Conservation (phyloP, 2,329 filamentous ascomycete species). For the Aspergillus luchuensis region DNA sequence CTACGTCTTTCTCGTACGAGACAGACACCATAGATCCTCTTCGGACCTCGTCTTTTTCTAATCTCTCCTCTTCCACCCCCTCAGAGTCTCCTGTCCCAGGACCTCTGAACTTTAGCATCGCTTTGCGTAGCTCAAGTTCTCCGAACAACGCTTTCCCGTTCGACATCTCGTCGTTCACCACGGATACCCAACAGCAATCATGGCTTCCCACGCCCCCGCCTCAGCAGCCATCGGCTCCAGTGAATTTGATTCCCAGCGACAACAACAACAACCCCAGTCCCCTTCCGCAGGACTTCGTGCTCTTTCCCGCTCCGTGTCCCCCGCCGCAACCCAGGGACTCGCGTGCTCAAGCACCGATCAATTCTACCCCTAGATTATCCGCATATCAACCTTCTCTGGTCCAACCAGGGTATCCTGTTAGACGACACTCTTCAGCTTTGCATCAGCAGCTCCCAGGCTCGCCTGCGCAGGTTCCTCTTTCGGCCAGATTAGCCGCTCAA, state of each 20-base stretch:
- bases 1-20: conserved; percentile 41
- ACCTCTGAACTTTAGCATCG: conserved; percentile 50
- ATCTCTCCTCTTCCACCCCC: conserved; percentile 32
- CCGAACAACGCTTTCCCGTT: conserved; percentile 39
- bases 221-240: conserved; percentile 45
- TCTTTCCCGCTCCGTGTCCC: conserved; percentile 40
- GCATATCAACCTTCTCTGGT: conserved; percentile 37
- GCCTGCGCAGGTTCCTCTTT: conserved; percentile 42
- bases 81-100: conserved; percentile 49
- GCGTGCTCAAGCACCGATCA: conserved; percentile 38
- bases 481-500: conserved; percentile 42
- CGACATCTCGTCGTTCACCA: conserved; percentile 52
- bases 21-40: conserved; percentile 46
- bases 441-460: conserved; percentile 40
- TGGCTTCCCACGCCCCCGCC: conserved; percentile 50
- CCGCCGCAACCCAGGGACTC: conserved; percentile 38
- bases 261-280: conserved; percentile 36
- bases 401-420: conserved; percentile 36
- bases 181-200: conserved; percentile 51
- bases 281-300: conserved; percentile 48
- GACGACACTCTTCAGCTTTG: conserved; percentile 40
- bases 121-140: conserved; percentile 48
- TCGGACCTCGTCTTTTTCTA: conserved; percentile 30
- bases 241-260: conserved; percentile 33
- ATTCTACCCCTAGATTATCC: conserved; percentile 40